Conservation (phyloP, 495 filamentous ascomycete genomes). For the Penicillium ochrochloron region DNA sequence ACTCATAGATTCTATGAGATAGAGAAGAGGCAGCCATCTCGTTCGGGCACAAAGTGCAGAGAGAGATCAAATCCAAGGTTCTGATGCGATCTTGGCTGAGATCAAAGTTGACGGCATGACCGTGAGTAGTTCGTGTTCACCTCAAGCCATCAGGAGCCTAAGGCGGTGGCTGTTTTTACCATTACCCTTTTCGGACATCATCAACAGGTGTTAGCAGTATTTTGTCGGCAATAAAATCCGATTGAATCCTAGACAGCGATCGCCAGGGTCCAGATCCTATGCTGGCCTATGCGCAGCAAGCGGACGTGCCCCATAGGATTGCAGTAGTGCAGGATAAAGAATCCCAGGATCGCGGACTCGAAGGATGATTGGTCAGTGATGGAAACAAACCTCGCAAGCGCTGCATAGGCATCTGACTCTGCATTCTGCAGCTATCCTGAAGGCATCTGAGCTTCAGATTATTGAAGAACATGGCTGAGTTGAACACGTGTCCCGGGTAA, state of each 20-base stretch:
- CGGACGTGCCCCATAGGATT: background rate
- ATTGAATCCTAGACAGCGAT: background rate
- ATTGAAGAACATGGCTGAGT: no score
- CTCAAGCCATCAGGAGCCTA: background rate
- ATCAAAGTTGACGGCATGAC: background rate
- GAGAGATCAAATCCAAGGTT: background rate
- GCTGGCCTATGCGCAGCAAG: background rate
- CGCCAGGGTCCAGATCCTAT: background rate
- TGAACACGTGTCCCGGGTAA: background rate
- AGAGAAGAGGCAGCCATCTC: background rate
- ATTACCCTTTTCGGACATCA: background rate
- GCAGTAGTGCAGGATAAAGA: background rate
- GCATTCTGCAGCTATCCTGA: background rate
- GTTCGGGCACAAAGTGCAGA: background rate
- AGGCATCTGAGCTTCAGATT: no score
- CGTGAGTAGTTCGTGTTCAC: background rate
- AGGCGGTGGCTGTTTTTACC: background rate
- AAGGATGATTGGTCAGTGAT: background rate
- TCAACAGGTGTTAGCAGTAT: background rate
- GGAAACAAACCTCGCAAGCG: background rate
- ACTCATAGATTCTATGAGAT: background rate
- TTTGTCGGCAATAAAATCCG: background rate
- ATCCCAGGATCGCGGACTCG: background rate
- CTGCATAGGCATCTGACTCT: background rate
- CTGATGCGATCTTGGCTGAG: background rate